Conservation (phyloP, 2,329 filamentous ascomycete genomes). For the Pestalotiopsis fici region DNA sequence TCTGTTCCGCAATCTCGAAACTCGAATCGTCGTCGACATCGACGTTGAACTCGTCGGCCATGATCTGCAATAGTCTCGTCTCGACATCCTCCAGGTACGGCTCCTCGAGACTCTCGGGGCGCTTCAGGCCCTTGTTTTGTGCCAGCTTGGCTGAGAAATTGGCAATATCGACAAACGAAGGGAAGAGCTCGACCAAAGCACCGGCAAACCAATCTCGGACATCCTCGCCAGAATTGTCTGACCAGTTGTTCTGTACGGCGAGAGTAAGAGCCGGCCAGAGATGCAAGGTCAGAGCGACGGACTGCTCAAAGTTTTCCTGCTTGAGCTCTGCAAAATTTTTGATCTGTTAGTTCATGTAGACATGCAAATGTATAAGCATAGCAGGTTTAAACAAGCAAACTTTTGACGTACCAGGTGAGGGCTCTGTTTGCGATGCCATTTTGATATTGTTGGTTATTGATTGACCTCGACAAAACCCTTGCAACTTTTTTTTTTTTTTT, state of each 20-base stretch:
- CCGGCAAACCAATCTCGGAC: slow-evolving; percentile 98
- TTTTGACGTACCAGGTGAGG: slow-evolving; percentile 17
- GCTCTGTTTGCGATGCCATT: slow-evolving; percentile 21
- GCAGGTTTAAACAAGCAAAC: background rate
- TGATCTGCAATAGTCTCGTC: slow-evolving; percentile 81
- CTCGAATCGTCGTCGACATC: slow-evolving; percentile 89
- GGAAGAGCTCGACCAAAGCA: slow-evolving; percentile 79
- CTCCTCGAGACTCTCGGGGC: slow-evolving; percentile 37
- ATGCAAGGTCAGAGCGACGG: slow-evolving; percentile 80
- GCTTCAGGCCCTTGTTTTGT: slow-evolving; percentile 19
- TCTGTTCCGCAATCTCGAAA: slow-evolving; percentile 69
- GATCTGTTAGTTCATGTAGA: background rate
- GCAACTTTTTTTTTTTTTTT: background rate
- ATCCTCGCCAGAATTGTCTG: slow-evolving; percentile 77
- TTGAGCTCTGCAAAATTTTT: slow-evolving; percentile 46
- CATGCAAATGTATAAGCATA: background rate
- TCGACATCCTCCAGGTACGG: slow-evolving; percentile 81
- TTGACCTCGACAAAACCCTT: background rate
- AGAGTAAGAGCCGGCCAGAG: slow-evolving; percentile 87
- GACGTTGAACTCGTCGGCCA: slow-evolving; percentile 95
- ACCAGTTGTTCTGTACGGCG: slow-evolving; percentile 85
- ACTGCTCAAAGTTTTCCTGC: slow-evolving; percentile 77
- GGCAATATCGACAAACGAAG: slow-evolving; percentile 55
- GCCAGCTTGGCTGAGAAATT: slow-evolving; percentile 28
- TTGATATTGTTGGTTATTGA: background rate